These are phyloP conservation scores for Massarina eburnea DNA, from an alignment of 2,329 filamentous ascomycete genomes.

Conservation along the genomic window DNA sequence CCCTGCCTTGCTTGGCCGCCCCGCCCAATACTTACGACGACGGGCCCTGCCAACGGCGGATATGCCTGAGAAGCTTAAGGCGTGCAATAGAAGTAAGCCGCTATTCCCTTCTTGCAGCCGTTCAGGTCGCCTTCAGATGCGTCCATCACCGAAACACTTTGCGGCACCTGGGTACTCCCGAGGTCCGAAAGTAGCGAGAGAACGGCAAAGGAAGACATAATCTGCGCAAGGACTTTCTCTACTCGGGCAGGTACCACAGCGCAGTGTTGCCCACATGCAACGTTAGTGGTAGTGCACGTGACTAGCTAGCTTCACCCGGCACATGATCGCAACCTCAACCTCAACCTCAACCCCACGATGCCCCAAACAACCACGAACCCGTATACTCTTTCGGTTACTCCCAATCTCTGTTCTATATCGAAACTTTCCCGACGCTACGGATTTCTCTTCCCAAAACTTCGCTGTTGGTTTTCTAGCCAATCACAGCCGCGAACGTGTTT, in stretches of 20 bases:
- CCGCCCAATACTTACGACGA: neutral
- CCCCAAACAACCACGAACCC: neutral
- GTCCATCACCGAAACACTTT: neutral
- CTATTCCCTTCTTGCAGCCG: conserved; percentile 7
- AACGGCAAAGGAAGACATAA: no score
- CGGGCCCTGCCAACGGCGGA: conserved; percentile 1
- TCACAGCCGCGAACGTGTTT: conserved; percentile 33
- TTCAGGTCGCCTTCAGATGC: neutral
- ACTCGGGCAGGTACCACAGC: no score
- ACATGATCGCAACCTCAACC: no score
- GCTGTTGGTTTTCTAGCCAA: conserved; percentile 19
- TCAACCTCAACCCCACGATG: no score
- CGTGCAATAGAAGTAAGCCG: conserved; percentile 2
- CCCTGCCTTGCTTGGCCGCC: conserved; percentile 3
- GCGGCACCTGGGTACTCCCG: neutral
- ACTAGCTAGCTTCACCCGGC: no score
- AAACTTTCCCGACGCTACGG: neutral
- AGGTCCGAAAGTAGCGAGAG: no score
- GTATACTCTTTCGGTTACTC: neutral
- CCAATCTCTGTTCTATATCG: neutral
- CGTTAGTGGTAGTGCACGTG: no score
- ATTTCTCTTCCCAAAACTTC: conserved; percentile 2
- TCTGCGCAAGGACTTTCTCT: no score
- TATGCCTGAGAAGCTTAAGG: no score
- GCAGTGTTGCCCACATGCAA: no score